Evolutionary conservation across 2,329 filamentous ascomycete species (phyloP), one percentile per base, ranked within the genome.

Genomic region (Monosporascus sp.): DNA sequence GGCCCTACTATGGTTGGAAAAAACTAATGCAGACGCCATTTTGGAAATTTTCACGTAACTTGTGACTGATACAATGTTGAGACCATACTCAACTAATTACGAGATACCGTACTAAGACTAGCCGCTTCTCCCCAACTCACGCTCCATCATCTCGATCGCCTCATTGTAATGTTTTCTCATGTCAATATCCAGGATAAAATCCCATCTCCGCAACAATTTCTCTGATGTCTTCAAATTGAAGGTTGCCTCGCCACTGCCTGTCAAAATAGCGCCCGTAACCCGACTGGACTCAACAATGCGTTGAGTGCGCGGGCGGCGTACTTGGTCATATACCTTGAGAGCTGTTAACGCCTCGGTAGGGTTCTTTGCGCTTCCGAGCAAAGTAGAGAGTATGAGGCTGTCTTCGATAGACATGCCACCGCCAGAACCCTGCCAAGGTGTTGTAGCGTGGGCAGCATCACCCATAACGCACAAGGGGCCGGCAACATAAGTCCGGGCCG

Each of bases 351-450:
- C 60, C 19, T 61, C 59, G 9, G 6, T 24, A 19, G 51, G 44
- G 0, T 50, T 37, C 20, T 52, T 58, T 9, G 57, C 54, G n/a
- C 51, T 50, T 2, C 59, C 58, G 5, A 62, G 55, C 7, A 65
- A 31, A 1, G 50, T 52, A 1, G 57, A 64, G 1, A 61, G 55
- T 17, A 64, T 52, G 7, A 62, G 50, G n/a, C 54, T 60, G 35
- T 62, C 59, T 31, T 64, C 59, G 44, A 61, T 55, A n/a, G 59
- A 60, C 57, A 63, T 64, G n/a, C 59, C 58, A 7, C 59, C 60
- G 1, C 60, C 59, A 2, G 58, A 60, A 20, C 56, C 60, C 16
- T 64, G 58, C 60, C 60, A 62, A 14, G 59, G 57, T 5, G 57
- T 59, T 2, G 56, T 59, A 1, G 59, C 48, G 16, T 63, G 59